Conservation (phyloP, 2,329 filamentous ascomycete species). For the Lasiodiplodia citricola region DNA sequence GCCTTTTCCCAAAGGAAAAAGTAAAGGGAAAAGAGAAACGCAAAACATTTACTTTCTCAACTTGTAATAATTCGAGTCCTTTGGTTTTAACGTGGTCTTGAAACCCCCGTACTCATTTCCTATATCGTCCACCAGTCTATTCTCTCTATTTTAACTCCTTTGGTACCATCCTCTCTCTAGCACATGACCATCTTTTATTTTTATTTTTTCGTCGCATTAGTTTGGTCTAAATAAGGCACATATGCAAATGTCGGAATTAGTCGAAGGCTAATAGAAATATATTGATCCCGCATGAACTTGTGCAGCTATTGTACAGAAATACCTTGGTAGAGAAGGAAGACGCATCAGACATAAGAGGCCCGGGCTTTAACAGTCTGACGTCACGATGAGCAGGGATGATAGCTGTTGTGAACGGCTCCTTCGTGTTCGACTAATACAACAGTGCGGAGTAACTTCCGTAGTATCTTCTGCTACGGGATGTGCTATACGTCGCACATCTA, state of each 20-base stretch:
- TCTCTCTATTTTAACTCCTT: slow-evolving; percentile 46
- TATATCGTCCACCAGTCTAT: slow-evolving; percentile 46
- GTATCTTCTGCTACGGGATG: background rate
- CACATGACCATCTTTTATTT: too few relatives aligned
- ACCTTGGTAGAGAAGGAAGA: background rate
- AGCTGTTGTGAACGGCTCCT: background rate
- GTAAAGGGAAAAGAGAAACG: background rate
- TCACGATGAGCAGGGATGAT: slow-evolving; percentile 7
- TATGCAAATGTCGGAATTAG: background rate
- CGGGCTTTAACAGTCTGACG: background rate
- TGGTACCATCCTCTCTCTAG: background rate
- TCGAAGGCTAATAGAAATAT: background rate
- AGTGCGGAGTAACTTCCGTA: background rate
- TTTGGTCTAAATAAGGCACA: too few relatives aligned
- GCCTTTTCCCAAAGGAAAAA: background rate
- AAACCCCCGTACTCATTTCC: slow-evolving; percentile 41
- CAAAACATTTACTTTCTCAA: background rate
- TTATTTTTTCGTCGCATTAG: too few relatives aligned
- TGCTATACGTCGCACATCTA: background rate
- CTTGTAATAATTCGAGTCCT: slow-evolving; percentile 7
- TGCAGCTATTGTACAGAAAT: background rate
- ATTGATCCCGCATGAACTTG: background rate
- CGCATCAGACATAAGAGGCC: background rate
- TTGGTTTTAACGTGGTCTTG: slow-evolving; percentile 37
- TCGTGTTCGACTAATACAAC: background rate